These are phyloP conservation scores for Exserohilum turcica DNA, from an alignment of 2,329 filamentous ascomycete genomes.

Conservation along the genomic window DNA sequence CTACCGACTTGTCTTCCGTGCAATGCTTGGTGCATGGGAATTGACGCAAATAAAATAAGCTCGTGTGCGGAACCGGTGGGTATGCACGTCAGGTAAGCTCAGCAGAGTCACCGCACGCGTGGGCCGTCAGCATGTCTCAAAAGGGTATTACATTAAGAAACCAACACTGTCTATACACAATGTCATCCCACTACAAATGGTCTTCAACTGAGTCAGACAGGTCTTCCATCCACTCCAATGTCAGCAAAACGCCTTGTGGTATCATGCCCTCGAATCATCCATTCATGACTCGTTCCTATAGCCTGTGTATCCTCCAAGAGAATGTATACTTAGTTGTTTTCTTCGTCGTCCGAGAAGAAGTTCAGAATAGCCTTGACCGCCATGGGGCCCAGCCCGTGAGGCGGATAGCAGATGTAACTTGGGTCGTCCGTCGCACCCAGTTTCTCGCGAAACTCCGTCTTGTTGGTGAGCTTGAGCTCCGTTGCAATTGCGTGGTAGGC, in stretches of 20 bases:
- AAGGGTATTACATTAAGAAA: conserved; percentile 19
- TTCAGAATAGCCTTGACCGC: conserved; percentile 85
- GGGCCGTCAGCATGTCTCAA: not conserved
- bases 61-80: not conserved
- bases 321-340: conserved; percentile 30
- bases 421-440: conserved; percentile 83
- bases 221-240: conserved; percentile 3
- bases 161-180: conserved; percentile 13
- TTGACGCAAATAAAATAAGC: not conserved
- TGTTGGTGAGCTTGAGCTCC: conserved; percentile 80
- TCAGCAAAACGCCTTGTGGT: conserved; percentile 26
- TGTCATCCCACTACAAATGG: conserved; percentile 6
- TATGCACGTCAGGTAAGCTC: not conserved
- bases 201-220: conserved; percentile 6
- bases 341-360: conserved; percentile 78
- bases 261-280: conserved; percentile 22
- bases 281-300: conserved; percentile 13
- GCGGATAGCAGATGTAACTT: conserved; percentile 88
- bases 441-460: conserved; percentile 90
- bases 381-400: conserved; percentile 79
- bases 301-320: conserved; percentile 7
- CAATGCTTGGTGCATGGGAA: not conserved
- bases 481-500: conserved; percentile 83
- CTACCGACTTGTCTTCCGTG: conserved; percentile 1
- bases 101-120: not conserved